These are phyloP conservation scores for Begonia peltatifolia DNA, from an alignment of 306 rosid genomes.

Conservation along the genomic window DNA sequence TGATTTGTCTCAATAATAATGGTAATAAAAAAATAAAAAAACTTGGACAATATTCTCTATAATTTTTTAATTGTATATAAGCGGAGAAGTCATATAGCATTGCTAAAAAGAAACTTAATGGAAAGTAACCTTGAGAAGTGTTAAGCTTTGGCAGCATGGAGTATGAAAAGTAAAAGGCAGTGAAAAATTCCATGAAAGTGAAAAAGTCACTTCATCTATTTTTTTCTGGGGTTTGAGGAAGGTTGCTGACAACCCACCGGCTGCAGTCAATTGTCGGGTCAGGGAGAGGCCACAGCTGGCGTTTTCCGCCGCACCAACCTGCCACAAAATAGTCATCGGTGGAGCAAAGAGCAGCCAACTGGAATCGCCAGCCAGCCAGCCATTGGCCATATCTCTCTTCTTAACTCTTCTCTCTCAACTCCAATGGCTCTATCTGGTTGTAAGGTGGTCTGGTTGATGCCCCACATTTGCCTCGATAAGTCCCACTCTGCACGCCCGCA, in stretches of 20 bases:
- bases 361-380: constrained; percentile 20
- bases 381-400: neutral
- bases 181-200: neutral
- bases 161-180: neutral
- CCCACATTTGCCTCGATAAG: constrained; percentile 64
- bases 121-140: neutral
- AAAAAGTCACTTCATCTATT: neutral
- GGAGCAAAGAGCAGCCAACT: too few relatives aligned
- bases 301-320: constrained; percentile 35
- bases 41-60: too few relatives aligned
- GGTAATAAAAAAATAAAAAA: too few relatives aligned
- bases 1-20: too few relatives aligned
- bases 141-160: neutral
- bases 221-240: constrained; percentile 3
- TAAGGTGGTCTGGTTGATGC: constrained; percentile 51
- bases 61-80: too few relatives aligned
- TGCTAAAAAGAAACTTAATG: too few relatives aligned
- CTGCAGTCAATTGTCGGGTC: constrained; percentile 57
- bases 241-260: constrained; percentile 65
- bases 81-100: too few relatives aligned
- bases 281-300: constrained; percentile 10
- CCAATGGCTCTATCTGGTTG: neutral
- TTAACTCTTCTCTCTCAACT: neutral
- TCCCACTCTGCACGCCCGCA: constrained; percentile 34
- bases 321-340: constrained; percentile 9